phyloP scores from a whole-genome alignment of 2,329 filamentous ascomycete species.

The Nothopassalora personata region DNA sequence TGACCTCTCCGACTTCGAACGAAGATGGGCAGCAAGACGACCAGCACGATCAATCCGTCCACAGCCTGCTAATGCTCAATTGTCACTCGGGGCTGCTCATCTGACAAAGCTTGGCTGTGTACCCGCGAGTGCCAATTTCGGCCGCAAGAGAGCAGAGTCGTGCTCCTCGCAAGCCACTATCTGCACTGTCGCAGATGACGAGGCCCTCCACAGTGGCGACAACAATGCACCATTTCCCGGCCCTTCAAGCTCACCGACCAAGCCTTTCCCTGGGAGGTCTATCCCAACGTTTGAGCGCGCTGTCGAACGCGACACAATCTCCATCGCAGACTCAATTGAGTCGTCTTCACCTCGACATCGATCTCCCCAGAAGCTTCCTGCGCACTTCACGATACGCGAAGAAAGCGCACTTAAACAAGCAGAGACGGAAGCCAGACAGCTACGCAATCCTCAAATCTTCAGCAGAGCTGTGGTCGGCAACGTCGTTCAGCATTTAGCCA shows the following conservation, averaged over 20 bases:
- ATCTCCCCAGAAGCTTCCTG: not conserved
- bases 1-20: conserved; percentile 27
- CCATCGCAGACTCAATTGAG: not conserved
- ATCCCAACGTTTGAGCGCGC: not conserved
- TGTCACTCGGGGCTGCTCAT: conserved; percentile 18
- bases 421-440: not conserved
- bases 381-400: not conserved
- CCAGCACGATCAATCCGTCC: conserved; percentile 4
- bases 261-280: not conserved
- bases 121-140: conserved; percentile 18
- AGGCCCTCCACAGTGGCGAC: not conserved
- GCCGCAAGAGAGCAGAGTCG: conserved; percentile 16
- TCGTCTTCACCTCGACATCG: not conserved
- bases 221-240: not conserved
- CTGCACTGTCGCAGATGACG: conserved; percentile 4
- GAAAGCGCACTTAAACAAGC: not conserved
- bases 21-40: conserved; percentile 18
- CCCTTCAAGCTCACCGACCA: not conserved
- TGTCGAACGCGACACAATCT: not conserved
- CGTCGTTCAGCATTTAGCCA: not conserved
- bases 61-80: conserved; percentile 12
- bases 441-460: not conserved
- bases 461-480: not conserved
- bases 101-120: conserved; percentile 13
- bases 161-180: conserved; percentile 16